These are phyloP conservation scores for Alternaria infectoria DNA, from an alignment of 2,329 filamentous ascomycete genomes.

Conservation along the genomic window DNA sequence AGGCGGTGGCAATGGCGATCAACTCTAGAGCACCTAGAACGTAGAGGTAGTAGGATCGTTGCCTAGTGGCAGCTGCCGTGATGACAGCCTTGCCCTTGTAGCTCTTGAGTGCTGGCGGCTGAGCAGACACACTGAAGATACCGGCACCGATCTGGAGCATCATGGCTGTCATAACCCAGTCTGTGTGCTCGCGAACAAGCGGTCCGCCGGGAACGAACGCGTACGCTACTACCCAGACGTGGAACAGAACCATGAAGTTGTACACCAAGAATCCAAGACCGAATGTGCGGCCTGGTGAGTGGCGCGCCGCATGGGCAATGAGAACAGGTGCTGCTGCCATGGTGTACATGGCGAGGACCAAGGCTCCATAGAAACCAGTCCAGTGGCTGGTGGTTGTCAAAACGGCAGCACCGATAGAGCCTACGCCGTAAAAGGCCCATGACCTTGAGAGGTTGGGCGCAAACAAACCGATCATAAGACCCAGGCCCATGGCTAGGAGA, in stretches of 20 bases:
- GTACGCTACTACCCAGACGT: conserved; percentile 98
- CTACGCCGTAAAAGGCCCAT: conserved; percentile 80
- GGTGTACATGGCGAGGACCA: conserved; percentile 77
- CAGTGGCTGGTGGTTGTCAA: conserved; percentile 81
- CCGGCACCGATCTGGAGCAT: conserved; percentile 87
- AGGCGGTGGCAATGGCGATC: conserved; percentile 79
- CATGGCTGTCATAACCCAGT: conserved; percentile 89
- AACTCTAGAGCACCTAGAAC: conserved; percentile 79
- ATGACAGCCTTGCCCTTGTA: conserved; percentile 54
- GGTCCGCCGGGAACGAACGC: conserved; percentile 96
- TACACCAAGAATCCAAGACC: conserved; percentile 89
- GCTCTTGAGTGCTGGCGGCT: conserved; percentile 55
- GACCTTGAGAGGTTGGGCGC: conserved; percentile 73
- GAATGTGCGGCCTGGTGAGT: conserved; percentile 79
- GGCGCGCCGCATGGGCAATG: conserved; percentile 76
- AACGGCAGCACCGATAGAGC: conserved; percentile 78
- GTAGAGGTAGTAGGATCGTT: conserved; percentile 72
- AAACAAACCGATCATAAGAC: conserved; percentile 77
- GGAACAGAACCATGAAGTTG: conserved; percentile 94
- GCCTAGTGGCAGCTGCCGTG: conserved; percentile 57
- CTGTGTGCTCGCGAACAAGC: conserved; percentile 89
- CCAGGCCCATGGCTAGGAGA: conserved; percentile 83
- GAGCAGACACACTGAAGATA: conserved; percentile 70
- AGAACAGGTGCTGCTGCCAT: conserved; percentile 80
- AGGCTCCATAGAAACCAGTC: conserved; percentile 85